A percentile compares a stretch with the other conserved stretches of the same genome.
Evolutionary conservation across 345 rosid genomes (phyloP).

Genomic region (Citrus medica): DNA sequence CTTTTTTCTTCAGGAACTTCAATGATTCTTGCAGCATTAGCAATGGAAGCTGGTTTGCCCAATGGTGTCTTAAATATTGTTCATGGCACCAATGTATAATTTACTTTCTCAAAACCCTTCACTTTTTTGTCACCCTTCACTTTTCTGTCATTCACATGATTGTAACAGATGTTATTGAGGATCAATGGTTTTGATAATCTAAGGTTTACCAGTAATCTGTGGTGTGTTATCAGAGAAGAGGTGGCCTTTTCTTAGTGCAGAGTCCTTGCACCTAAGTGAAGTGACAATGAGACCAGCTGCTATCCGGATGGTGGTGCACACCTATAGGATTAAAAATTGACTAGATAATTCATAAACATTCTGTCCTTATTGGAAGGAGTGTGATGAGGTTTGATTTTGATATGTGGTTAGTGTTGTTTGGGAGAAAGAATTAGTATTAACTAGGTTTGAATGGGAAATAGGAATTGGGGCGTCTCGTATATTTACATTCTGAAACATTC

Average conservation of each 20-base stretch:
- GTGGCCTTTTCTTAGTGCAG: neutral
- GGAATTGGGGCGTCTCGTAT: neutral
- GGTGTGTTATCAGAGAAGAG: neutral
- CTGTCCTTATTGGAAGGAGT: neutral
- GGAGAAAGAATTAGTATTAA: neutral
- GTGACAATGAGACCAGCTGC: neutral
- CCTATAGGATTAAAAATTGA: neutral
- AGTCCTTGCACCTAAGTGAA: neutral
- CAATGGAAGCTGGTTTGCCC: slow-evolving; percentile 42
- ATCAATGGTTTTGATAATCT: neutral
- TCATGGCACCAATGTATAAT: slow-evolving; percentile 39
- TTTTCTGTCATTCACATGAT: slow-evolving; percentile 1
- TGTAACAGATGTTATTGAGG: neutral
- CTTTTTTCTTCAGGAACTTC: slow-evolving; percentile 28
- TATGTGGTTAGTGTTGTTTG: neutral
- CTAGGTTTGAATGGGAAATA: neutral
- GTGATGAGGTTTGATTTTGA: neutral
- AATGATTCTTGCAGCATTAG: slow-evolving; percentile 35
- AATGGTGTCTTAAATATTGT: slow-evolving; percentile 40
- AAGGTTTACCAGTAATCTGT: neutral
- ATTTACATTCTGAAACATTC: neutral
- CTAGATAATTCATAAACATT: neutral
- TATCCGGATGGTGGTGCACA: neutral
- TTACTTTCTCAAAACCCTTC: neutral
- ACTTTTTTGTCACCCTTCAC: neutral